Conservation (phyloP, 225 moss, liverwort and hornwort species). For the Thuidium tamariscinum region DNA sequence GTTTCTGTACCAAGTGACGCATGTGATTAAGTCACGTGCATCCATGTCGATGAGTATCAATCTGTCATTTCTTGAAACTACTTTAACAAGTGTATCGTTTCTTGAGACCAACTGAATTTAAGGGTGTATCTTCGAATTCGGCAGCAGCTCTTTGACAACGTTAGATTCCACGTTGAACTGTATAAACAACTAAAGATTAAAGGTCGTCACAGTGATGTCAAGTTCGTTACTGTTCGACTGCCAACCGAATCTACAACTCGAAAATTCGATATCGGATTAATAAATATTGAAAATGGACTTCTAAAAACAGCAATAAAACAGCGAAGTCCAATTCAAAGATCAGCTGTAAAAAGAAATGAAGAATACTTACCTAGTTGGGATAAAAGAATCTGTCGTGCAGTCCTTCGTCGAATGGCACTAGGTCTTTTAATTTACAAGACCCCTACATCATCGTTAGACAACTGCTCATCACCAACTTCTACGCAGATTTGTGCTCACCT, state of each 20-base stretch:
- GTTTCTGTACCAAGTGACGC: neutral
- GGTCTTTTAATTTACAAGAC: neutral
- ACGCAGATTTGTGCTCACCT: neutral
- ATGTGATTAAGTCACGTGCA: neutral
- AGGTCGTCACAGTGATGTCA: neutral
- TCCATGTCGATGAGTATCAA: neutral
- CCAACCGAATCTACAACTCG: neutral
- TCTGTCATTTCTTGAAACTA: neutral
- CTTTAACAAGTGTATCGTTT: neutral
- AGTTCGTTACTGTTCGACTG: neutral
- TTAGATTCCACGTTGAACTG: neutral
- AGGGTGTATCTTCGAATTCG: neutral
- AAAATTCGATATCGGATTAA: neutral
- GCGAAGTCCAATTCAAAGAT: neutral
- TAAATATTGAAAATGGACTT: neutral
- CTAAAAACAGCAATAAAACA: neutral
- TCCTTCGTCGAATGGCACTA: neutral
- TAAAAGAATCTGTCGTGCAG: neutral
- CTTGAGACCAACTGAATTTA: neutral
- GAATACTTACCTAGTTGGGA: neutral
- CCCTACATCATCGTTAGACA: neutral
- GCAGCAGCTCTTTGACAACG: neutral
- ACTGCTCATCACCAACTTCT: neutral
- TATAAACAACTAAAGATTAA: neutral
- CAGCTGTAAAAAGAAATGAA: neutral